Conservation (phyloP, 2,329 filamentous ascomycete species). For the Triangularia verruculosa region DNA sequence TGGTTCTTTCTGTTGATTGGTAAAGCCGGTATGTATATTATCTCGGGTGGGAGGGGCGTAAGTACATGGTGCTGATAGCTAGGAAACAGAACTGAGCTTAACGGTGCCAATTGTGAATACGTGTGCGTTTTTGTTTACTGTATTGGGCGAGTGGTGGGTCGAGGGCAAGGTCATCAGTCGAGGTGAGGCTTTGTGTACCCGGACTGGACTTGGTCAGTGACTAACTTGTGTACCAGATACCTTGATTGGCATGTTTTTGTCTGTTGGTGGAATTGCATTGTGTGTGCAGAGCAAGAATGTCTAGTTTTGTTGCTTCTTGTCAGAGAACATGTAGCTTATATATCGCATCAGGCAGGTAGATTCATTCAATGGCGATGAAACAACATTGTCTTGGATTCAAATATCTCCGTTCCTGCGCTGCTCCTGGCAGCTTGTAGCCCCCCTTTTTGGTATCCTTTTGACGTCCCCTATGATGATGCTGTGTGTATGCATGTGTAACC, state of each 20-base stretch:
- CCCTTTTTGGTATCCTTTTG: background rate
- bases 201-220: background rate
- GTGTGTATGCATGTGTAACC: background rate
- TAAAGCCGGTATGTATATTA: constrained; percentile 68
- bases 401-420: background rate
- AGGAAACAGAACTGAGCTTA: constrained; percentile 72
- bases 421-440: background rate
- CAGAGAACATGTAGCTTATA: background rate
- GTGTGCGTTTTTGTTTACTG: constrained; percentile 91
- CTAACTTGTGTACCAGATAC: constrained; percentile 56
- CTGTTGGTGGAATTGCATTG: constrained; percentile 74
- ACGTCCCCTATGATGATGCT: background rate
- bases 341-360: too few relatives aligned
- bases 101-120: constrained; percentile 96
- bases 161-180: constrained; percentile 85
- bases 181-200: constrained; percentile 51
- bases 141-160: constrained; percentile 91
- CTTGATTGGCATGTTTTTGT: constrained; percentile 76
- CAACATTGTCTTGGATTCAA: background rate
- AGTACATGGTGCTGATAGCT: background rate
- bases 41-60: background rate
- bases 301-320: background rate
- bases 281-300: constrained; percentile 68
- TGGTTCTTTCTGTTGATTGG: constrained; percentile 98
- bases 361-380: too few relatives aligned